Evolutionary conservation across 345 rosid species (phyloP), one percentile per base, ranked within the genome.

Genomic region (Sisymbrium irio): DNA sequence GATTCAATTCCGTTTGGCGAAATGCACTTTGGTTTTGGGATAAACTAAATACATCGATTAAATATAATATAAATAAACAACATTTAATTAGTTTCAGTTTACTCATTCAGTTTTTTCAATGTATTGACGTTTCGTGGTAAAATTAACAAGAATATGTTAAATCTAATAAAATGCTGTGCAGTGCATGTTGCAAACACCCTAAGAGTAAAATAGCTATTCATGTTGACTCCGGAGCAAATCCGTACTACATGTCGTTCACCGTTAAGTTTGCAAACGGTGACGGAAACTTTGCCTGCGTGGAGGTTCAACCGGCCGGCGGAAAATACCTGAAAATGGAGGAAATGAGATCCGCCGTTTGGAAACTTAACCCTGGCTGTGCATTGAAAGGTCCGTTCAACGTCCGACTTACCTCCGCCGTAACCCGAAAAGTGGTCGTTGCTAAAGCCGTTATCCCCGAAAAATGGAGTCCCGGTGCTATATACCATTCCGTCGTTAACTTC

Each of bases 311-410:
- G 25, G 80, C 85, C 5, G 46, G 87, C 0, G 79, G 71, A 39
- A 18, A 78, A 0, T 91, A 88, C 86, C n/a, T 82, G 18, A 75
- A 88, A 19, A 85, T 88, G 95, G 84, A 83, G 36, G 77, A 47
- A 17, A 86, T 86, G 1, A 88, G 91, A 89, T 92, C 93, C 45
- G 90, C 91, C 0, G 80, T 82, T 15, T 91, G 95, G 98, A 77
- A 75, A 35, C 80, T 85, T 9, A 62, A 81, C 77, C 33, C 84
- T 0, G 91, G 89, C 4, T 66, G 79, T 0, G n/a, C 69, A 4
- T 63, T 91, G 53, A 78, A 50, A 4, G 86, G 85, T 9, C 95
- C 96, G 0, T 73, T 93, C 27, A 82, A 89, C 28, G 30, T 93
- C 67, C 68, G 76, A 37, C 67, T 91, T 40, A 86, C 95, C 44